These are phyloP conservation scores for Adansonia gregorii DNA, from an alignment of 441 rosid species.

Conservation along the genomic window DNA sequence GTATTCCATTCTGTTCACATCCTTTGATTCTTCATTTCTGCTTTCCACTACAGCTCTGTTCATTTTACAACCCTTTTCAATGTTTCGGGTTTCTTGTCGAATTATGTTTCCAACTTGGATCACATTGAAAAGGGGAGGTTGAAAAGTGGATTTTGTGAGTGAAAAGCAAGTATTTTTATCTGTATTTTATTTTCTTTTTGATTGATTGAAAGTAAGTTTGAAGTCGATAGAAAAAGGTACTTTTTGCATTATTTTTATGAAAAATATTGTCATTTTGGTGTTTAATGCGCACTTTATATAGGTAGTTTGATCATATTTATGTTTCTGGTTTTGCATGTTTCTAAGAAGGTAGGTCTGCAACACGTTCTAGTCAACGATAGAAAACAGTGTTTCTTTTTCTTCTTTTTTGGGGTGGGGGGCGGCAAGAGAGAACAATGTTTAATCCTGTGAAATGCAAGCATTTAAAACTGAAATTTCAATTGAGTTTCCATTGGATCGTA, in stretches of 20 bases:
- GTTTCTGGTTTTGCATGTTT: not conserved
- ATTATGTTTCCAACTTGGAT: not conserved
- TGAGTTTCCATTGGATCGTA: not conserved
- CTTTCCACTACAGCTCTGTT: constrained; percentile 10
- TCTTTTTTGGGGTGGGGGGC: too few species aligned
- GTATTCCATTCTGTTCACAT: constrained; percentile 6
- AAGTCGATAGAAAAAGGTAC: not conserved
- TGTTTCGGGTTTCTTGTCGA: not conserved
- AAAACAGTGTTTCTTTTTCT: not conserved
- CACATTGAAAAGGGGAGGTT: not conserved
- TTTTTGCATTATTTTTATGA: constrained; percentile 3
- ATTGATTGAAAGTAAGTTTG: constrained; percentile 13
- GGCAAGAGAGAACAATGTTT: not conserved
- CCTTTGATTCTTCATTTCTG: constrained; percentile 24
- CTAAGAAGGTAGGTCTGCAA: not conserved
- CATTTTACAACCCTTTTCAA: too few species aligned
- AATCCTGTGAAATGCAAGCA: constrained; percentile 3
- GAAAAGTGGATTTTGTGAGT: constrained; percentile 7
- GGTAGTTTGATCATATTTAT: not conserved
- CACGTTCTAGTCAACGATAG: not conserved
- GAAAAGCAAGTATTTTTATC: not conserved
- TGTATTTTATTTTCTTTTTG: not conserved
- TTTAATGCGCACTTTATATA: not conserved
- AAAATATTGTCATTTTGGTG: constrained; percentile 11
- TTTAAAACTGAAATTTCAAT: not conserved